A percentile compares a stretch with the other conserved stretches of the same genome.
These are phyloP conservation scores for Huiozyma sinensis DNA, from an alignment of 805 yeast species.

Conservation along the genomic window DNA sequence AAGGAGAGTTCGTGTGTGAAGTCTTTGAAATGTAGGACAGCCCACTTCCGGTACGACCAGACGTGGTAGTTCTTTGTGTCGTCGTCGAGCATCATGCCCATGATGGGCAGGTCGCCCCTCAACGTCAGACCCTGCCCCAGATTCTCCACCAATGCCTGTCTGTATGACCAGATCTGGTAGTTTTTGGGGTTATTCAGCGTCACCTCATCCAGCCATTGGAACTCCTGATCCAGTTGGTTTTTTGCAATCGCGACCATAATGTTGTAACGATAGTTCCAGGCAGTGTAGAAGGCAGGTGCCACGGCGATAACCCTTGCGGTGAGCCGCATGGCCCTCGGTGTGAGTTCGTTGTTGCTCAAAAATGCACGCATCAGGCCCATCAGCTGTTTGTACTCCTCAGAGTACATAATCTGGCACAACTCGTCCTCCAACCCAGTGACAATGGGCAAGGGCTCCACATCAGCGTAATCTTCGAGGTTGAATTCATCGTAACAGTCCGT, in stretches of 20 bases:
- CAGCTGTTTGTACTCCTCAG: constrained; percentile 53
- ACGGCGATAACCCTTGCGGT: constrained; percentile 52
- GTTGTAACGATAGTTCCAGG: constrained; percentile 65
- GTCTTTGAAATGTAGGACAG: constrained; percentile 45
- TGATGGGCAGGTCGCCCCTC: constrained; percentile 53
- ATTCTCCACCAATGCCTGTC: constrained; percentile 49
- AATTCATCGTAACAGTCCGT: constrained; percentile 2
- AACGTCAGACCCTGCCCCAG: constrained; percentile 21
- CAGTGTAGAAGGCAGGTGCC: constrained; percentile 86
- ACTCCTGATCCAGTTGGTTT: constrained; percentile 35
- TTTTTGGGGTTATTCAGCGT: constrained; percentile 76
- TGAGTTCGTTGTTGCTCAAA: constrained; percentile 46
- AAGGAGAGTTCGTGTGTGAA: constrained; percentile 43
- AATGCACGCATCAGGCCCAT: constrained; percentile 55
- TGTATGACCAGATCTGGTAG: constrained; percentile 95
- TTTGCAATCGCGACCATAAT: constrained; percentile 28
- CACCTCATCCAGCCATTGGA: constrained; percentile 69
- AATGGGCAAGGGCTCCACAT: constrained; percentile 34
- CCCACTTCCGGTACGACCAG: constrained; percentile 89
- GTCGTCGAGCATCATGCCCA: constrained; percentile 56
- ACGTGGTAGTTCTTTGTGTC: constrained; percentile 93
- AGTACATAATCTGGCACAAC: constrained; percentile 58
- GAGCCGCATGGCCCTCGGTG: constrained; percentile 60
- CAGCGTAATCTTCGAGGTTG: constrained; percentile 26
- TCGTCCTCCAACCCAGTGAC: constrained; percentile 32